phyloP scores from a whole-genome alignment of 345 rosid species.

The Hibiscus syriacus region DNA sequence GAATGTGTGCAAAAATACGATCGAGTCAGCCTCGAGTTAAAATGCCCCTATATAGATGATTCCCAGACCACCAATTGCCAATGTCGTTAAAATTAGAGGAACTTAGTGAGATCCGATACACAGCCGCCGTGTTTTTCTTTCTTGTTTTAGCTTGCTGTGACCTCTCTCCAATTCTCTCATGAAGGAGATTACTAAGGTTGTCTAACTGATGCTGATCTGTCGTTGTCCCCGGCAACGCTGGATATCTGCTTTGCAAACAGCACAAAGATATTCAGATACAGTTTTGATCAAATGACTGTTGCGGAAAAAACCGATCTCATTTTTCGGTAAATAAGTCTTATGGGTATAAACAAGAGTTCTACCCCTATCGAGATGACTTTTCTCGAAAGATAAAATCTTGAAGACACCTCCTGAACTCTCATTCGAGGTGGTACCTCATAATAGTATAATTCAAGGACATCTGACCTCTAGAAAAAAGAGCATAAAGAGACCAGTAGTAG shows the following conservation, averaged over 20 bases:
- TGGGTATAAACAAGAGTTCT: too few relatives aligned
- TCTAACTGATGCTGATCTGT: constrained; percentile 68
- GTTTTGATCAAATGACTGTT: not conserved
- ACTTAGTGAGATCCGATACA: constrained; percentile 31
- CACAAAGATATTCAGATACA: not conserved
- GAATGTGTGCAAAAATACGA: not conserved
- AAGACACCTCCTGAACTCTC: too few relatives aligned
- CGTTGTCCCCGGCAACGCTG: constrained; percentile 58
- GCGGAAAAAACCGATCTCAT: too few relatives aligned
- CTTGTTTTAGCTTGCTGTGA: constrained; percentile 28
- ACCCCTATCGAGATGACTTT: too few relatives aligned
- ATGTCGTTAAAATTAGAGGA: constrained; percentile 44
- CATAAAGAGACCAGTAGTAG: not conserved
- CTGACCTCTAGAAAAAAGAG: not conserved
- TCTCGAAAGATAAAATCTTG: too few relatives aligned
- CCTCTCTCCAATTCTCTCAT: constrained; percentile 38
- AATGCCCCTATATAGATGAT: constrained; percentile 42
- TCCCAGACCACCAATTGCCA: constrained; percentile 65
- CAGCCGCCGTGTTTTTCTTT: constrained; percentile 20
- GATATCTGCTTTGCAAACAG: constrained; percentile 43
- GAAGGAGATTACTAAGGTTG: constrained; percentile 49
- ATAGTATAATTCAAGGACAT: too few relatives aligned
- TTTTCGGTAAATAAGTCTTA: too few relatives aligned
- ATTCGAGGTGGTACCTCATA: too few relatives aligned
- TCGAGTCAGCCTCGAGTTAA: not conserved